Base-by-base conservation (phyloP, 805 yeast species). In the Isabelozyma gotoi region DNA sequence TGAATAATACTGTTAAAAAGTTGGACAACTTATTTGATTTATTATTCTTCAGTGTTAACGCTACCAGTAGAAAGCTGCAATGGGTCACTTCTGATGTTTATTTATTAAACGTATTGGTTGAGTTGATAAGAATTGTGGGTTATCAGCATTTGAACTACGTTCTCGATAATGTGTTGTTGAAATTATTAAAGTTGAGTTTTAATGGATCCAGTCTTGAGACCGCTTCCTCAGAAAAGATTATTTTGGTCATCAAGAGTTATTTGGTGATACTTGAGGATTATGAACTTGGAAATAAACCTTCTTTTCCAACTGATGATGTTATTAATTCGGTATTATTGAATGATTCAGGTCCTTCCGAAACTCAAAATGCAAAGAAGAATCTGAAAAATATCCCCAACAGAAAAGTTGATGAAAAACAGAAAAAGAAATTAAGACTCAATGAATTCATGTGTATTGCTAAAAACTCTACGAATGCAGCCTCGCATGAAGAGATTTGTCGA, bases 1-100 rank as follows among this genome's bases (percentile, higher is more conserved):
- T 92, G 52, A 94, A 92, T 59, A 84, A 87, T 45, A 90, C 96
- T 0, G 82, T 91, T 2, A 84, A 90, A 55, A 84, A 84, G 43
- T 71, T 94, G 39, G 96, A 85, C 45, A 56, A 66, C 2, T 65
- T 94, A 27, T 81, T 84, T 44, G 76, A 77, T 39, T 48, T 79
- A 4, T 61, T 87, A 34, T 68, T 91, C 18, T 75, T 76, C 40
- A 77, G 72, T 42, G 54, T 60, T 10, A 60, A 52, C 19, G 55
- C 62, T 2, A 47, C 60, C 11, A 67, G 68, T 33, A 78, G 77
- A 45, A 88, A 86, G 51, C 87, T 84, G 50, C 81, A 81, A 33
- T 92, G 97, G 97, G 64, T 86, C 2, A 74, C 80, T 0, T 71
- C 83, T 3, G 94, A 88, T 50, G 62, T 78, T 2, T 67, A 73